These are phyloP conservation scores for Mucor lusitanicus DNA, from an alignment of 371 early-diverging fungal genomes.

Conservation along the genomic window DNA sequence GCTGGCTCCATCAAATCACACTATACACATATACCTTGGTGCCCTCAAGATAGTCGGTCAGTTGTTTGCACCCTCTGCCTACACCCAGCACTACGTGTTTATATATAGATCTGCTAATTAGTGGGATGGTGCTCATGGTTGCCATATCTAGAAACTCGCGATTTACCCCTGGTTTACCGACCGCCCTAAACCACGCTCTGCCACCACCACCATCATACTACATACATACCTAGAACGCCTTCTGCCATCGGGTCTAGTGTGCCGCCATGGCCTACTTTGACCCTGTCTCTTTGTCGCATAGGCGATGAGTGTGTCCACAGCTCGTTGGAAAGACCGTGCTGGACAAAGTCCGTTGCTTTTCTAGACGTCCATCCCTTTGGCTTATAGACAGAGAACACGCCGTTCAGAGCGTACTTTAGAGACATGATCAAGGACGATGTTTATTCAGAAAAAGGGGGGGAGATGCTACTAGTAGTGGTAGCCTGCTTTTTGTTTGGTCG, in stretches of 20 bases:
- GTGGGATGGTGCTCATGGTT: background rate
- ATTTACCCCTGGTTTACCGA: background rate
- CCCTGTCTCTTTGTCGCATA: slow-evolving; percentile 15
- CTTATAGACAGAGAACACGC: slow-evolving; percentile 49
- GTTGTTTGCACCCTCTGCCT: slow-evolving; percentile 47
- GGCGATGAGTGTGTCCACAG: background rate
- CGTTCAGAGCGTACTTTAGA: slow-evolving; percentile 28
- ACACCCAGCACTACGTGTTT: slow-evolving; percentile 53
- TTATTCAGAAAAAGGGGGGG: background rate
- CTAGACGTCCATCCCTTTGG: slow-evolving; percentile 50
- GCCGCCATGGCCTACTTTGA: slow-evolving; percentile 60
- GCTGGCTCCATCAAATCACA: no score
- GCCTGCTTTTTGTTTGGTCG: background rate
- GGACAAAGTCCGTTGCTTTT: slow-evolving; percentile 35
- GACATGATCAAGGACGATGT: background rate
- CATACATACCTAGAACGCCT: slow-evolving; percentile 52
- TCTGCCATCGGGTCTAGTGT: slow-evolving; percentile 59
- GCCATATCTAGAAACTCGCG: background rate
- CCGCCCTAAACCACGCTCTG: background rate
- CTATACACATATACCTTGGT: slow-evolving; percentile 27
- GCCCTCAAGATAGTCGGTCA: slow-evolving; percentile 33
- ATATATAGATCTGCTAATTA: background rate
- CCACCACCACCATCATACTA: background rate
- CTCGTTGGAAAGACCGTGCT: slow-evolving; percentile 25
- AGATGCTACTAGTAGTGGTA: background rate